Percentiles rank a stretch among this genome's conserved stretches.
Evolutionary conservation across 257 asterid species (phyloP).

Genomic region (Solanum chmielewskii): DNA sequence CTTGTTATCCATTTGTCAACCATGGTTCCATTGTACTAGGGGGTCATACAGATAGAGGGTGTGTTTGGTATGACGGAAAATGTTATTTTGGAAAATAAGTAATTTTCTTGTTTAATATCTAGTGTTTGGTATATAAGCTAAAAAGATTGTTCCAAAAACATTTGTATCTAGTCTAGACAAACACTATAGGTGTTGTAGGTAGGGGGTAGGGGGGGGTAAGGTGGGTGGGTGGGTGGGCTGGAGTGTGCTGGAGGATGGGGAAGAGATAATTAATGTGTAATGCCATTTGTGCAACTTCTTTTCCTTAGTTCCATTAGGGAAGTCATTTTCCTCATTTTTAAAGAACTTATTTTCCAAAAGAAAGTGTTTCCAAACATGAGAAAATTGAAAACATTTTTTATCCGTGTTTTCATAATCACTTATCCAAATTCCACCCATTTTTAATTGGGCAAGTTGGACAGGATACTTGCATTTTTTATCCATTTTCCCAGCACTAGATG

Average conservation of each 20-base stretch:
- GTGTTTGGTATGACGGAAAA: background rate
- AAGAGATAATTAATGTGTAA: background rate
- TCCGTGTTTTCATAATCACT: background rate
- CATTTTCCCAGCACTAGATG: background rate
- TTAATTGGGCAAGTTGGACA: background rate
- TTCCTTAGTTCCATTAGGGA: background rate
- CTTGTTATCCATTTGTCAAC: background rate
- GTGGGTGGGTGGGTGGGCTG: background rate
- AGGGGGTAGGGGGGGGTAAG: background rate
- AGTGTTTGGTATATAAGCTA: background rate
- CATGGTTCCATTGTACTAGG: background rate
- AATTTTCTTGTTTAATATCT: background rate
- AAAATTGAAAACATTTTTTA: background rate
- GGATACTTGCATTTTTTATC: background rate
- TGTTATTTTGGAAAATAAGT: background rate
- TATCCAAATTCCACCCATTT: background rate
- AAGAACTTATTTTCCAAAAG: background rate
- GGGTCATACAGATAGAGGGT: background rate
- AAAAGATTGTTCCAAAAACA: background rate
- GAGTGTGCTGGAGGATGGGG: background rate
- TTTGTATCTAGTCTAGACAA: background rate
- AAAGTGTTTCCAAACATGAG: background rate
- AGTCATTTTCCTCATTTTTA: background rate
- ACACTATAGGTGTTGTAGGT: background rate
- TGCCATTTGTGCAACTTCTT: background rate